phyloP scores from a whole-genome alignment of 371 early-diverging fungal species.

The Nematocida sp. region DNA sequence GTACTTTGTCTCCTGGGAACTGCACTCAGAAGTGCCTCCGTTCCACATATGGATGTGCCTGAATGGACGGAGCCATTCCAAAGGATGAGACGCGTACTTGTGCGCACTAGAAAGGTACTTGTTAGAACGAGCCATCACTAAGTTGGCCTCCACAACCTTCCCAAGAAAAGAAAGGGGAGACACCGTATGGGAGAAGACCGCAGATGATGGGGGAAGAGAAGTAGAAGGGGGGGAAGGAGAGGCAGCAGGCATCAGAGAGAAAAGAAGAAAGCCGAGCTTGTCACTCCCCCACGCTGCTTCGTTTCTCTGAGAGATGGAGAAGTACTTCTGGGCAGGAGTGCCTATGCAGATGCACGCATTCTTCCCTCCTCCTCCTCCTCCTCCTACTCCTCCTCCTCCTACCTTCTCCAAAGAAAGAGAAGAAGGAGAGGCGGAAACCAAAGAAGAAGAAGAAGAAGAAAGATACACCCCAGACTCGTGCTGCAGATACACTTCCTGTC shows the following conservation, averaged over 20 bases:
- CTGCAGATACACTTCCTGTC: not conserved
- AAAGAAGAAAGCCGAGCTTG: too few relatives aligned
- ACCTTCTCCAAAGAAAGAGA: not conserved
- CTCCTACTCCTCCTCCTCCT: too few relatives aligned
- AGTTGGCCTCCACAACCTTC: slow-evolving; percentile 10
- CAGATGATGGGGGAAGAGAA: not conserved
- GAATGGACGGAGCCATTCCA: not conserved
- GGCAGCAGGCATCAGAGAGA: not conserved
- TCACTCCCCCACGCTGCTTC: too few relatives aligned
- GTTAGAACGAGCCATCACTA: slow-evolving; percentile 18
- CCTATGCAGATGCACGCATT: too few relatives aligned
- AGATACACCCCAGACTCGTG: not conserved
- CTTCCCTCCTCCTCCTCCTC: too few relatives aligned
- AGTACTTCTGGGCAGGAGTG: not conserved
- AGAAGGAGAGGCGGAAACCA: not conserved
- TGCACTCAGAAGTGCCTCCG: not conserved
- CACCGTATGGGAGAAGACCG: not conserved
- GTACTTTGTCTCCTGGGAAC: not conserved
- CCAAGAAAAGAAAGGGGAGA: not conserved
- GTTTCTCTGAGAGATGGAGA: not conserved
- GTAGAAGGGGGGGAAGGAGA: not conserved
- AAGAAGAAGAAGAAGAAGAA: not conserved
- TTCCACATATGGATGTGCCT: slow-evolving; percentile 27
- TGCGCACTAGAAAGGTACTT: not conserved
- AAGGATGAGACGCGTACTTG: not conserved